Evolutionary conservation across 176 grass and related monocot species (phyloP).

Genomic region (Triticum monococcum): DNA sequence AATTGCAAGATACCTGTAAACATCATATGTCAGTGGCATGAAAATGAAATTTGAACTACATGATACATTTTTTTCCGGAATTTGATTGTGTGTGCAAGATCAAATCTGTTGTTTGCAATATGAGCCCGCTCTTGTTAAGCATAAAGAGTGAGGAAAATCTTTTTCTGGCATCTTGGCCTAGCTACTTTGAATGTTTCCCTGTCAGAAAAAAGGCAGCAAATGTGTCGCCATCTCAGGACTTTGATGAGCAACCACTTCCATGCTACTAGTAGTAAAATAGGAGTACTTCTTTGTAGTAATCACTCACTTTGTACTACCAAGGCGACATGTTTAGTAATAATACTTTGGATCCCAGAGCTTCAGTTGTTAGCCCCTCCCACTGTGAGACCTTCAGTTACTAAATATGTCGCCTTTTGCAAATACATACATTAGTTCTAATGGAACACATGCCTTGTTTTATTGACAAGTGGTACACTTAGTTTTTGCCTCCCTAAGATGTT

Average conservation of each 20-base stretch:
- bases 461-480: neutral
- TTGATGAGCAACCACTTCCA: neutral
- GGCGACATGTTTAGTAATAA: neutral
- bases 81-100: neutral
- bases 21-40: neutral
- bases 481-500: neutral
- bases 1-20: neutral
- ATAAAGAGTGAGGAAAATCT: too few species aligned
- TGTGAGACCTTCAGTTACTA: neutral
- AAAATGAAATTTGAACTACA: constrained; percentile 6
- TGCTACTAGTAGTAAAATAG: neutral
- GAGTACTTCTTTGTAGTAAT: too few species aligned
- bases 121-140: neutral
- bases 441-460: neutral
- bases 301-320: neutral
- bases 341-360: neutral
- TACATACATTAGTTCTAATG: neutral
- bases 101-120: neutral
- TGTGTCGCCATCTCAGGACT: neutral
- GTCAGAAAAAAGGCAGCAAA: neutral
- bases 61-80: neutral
- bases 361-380: neutral
- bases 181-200: neutral
- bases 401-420: neutral
- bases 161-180: too few species aligned